Evolutionary conservation across 106 monocot species (phyloP).

Genomic region (Phalaenopsis equestris): DNA sequence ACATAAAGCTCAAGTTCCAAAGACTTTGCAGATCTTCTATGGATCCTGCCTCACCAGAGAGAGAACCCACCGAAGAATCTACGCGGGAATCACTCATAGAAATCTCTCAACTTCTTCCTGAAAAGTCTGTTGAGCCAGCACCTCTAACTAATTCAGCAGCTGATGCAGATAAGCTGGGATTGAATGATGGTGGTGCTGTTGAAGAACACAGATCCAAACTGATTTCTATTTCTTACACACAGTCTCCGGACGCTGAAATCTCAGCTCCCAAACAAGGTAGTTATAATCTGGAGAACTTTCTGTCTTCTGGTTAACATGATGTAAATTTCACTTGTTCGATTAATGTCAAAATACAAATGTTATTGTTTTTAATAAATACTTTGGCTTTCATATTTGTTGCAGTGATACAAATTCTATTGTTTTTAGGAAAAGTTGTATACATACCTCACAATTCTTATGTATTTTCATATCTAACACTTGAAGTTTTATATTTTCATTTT

Average conservation of each 20-base stretch:
- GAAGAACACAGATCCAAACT: slow-evolving; percentile 22
- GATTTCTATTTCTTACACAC: slow-evolving; percentile 22
- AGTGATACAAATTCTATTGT: background rate
- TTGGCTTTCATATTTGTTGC: background rate
- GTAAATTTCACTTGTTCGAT: background rate
- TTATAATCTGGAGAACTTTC: background rate
- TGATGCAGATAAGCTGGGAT: background rate
- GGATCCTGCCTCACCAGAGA: slow-evolving; percentile 1
- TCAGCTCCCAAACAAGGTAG: background rate
- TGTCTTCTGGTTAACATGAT: background rate
- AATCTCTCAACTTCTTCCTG: slow-evolving; percentile 25
- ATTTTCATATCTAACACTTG: too few relatives aligned
- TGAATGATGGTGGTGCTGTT: background rate
- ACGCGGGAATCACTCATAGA: slow-evolving; percentile 25
- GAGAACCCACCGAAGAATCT: slow-evolving; percentile 14
- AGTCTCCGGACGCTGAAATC: slow-evolving; percentile 14
- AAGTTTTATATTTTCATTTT: too few relatives aligned
- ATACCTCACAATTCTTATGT: too few relatives aligned
- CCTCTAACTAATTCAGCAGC: background rate
- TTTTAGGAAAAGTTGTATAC: background rate
- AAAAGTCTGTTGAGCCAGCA: background rate
- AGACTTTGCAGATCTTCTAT: background rate
- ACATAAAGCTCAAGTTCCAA: background rate
- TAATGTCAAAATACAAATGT: too few relatives aligned
- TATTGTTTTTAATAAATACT: too few relatives aligned